Evolutionary conservation across 768 basidiomycete species (phyloP).

Genomic region (Lactarius sp.): DNA sequence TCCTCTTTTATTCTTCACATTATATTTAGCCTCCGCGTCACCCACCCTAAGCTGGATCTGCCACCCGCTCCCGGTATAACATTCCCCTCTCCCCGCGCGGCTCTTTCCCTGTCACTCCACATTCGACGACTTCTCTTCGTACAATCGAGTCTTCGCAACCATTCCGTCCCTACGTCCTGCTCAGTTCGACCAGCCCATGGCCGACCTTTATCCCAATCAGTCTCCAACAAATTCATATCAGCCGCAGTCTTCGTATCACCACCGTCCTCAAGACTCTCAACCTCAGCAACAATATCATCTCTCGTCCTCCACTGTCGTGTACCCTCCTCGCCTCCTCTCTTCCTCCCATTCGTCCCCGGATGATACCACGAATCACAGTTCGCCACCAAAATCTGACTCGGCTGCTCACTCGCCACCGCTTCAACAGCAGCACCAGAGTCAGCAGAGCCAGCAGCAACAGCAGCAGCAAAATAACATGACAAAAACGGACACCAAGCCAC

Average conservation of each 20-base stretch:
- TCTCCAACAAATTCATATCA: constrained; percentile 22
- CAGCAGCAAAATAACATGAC: constrained; percentile 12
- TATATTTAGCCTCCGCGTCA: constrained; percentile 32
- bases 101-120: constrained; percentile 25
- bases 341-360: constrained; percentile 26
- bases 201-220: constrained; percentile 28
- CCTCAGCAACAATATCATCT: constrained; percentile 20
- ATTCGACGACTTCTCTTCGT: constrained; percentile 22
- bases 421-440: constrained; percentile 14
- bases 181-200: constrained; percentile 35
- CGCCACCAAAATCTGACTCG: constrained; percentile 24
- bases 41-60: constrained; percentile 28
- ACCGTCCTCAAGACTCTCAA: constrained; percentile 20
- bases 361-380: constrained; percentile 18
- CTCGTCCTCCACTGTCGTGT: constrained; percentile 20
- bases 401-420: constrained; percentile 21
- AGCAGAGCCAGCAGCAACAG: constrained; percentile 7
- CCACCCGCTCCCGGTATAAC: constrained; percentile 31
- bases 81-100: constrained; percentile 26
- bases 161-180: constrained; percentile 40
- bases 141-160: constrained; percentile 25
- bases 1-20: constrained; percentile 30
- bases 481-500: constrained; percentile 27
- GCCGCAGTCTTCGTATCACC: constrained; percentile 22
- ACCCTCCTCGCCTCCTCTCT: constrained; percentile 21